Conservation (phyloP, 23 red algal genomes). For the Gracilaria gracilis region DNA sequence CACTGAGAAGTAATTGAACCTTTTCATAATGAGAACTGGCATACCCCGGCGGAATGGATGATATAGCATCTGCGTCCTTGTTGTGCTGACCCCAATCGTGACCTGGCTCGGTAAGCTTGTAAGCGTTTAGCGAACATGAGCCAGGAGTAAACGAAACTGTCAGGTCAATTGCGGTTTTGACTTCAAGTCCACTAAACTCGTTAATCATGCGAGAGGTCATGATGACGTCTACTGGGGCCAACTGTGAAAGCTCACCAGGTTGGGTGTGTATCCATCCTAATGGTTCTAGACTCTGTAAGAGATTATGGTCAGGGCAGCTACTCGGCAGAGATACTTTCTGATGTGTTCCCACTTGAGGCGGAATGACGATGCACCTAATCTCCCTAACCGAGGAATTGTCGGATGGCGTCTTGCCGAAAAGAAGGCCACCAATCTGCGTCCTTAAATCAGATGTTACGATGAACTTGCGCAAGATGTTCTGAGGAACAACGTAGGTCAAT, state of each 20-base stretch:
- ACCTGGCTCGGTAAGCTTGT: slow-evolving; percentile 73
- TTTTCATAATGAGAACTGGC: slow-evolving; percentile 77
- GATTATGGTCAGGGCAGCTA: slow-evolving; percentile 56
- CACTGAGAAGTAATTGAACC: slow-evolving; percentile 87
- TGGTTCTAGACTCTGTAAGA: slow-evolving; percentile 77
- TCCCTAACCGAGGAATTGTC: slow-evolving; percentile 82
- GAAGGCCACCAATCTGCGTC: slow-evolving; percentile 83
- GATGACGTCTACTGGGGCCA: slow-evolving; percentile 80
- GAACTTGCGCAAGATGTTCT: slow-evolving; percentile 88
- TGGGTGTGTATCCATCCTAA: slow-evolving; percentile 85
- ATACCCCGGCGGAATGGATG: slow-evolving; percentile 81
- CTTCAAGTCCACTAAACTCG: slow-evolving; percentile 31
- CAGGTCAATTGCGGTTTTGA: slow-evolving; percentile 62
- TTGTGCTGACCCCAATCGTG: slow-evolving; percentile 86
- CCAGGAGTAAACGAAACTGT: slow-evolving; percentile 96
- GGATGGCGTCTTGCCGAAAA: slow-evolving; percentile 80
- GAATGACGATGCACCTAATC: slow-evolving; percentile 80
- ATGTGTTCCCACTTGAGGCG: slow-evolving; percentile 86
- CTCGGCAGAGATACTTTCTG: slow-evolving; percentile 79
- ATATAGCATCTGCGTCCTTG: slow-evolving; percentile 69
- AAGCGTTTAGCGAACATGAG: slow-evolving; percentile 80
- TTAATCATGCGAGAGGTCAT: slow-evolving; percentile 66
- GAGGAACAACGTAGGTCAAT: slow-evolving; percentile 87
- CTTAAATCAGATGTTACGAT: slow-evolving; percentile 85
- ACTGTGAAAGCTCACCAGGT: slow-evolving; percentile 74